Conservation (phyloP, 140 eudicot genomes). For the Senecio squalidus region DNA sequence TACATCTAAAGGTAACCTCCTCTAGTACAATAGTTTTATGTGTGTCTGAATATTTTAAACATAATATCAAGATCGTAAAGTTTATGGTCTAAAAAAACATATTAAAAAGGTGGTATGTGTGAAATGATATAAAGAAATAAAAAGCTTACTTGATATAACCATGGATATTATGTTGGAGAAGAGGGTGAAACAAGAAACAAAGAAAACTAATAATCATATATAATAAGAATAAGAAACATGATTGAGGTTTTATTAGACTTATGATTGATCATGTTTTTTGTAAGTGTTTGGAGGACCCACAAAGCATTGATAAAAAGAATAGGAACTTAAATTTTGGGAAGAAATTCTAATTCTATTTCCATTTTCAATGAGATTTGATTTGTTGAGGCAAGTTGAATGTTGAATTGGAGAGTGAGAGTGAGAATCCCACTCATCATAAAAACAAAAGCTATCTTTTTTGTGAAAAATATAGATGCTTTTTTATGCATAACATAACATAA, state of each 20-base stretch:
- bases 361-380: slow-evolving; percentile 17
- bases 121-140: slow-evolving; percentile 19
- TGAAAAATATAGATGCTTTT: slow-evolving; percentile 13
- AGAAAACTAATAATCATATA: slow-evolving; percentile 5
- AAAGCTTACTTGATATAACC: slow-evolving; percentile 30
- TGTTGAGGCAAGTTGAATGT: slow-evolving; percentile 28
- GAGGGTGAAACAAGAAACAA: slow-evolving; percentile 31
- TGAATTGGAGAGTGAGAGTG: slow-evolving; percentile 9
- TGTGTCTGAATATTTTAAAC: no score
- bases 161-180: slow-evolving; percentile 43
- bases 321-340: slow-evolving; percentile 22
- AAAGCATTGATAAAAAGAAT: slow-evolving; percentile 27
- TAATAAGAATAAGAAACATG: slow-evolving; percentile 14
- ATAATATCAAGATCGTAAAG: not conserved
- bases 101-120: slow-evolving; percentile 16
- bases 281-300: slow-evolving; percentile 39
- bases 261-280: slow-evolving; percentile 22
- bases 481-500: not conserved
- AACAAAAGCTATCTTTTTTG: slow-evolving; percentile 31
- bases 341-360: slow-evolving; percentile 25
- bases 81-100: no score
- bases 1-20: no score
- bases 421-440: slow-evolving; percentile 33
- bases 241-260: slow-evolving; percentile 15
- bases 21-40: not conserved